Evolutionary conservation across 176 grass and related monocot genomes (phyloP).

Genomic region (Bolboschoenus planiculmis): DNA sequence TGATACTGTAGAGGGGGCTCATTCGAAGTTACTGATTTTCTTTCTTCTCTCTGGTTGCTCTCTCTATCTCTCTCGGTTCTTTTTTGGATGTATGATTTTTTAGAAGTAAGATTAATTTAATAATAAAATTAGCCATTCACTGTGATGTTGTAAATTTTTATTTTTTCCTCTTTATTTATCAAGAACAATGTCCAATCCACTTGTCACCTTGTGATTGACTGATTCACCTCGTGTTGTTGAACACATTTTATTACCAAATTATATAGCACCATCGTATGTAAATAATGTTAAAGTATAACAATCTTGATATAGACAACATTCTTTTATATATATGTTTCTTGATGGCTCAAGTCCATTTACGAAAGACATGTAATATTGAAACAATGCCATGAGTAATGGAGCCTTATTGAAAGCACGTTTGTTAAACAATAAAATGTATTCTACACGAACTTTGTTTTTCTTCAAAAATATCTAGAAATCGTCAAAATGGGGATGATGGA

Average conservation of each 20-base stretch:
- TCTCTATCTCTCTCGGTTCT: neutral
- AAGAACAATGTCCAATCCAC: neutral
- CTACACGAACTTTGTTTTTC: neutral
- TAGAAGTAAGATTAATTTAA: constrained; percentile 3
- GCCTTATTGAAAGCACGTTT: neutral
- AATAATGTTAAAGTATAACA: neutral
- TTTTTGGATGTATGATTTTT: constrained; percentile 25
- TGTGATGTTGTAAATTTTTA: neutral
- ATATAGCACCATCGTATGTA: neutral
- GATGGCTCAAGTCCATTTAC: neutral
- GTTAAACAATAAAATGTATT: neutral
- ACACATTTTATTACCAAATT: neutral
- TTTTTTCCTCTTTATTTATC: neutral
- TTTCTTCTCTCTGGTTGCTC: neutral
- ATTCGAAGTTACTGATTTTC: neutral
- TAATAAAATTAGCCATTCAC: neutral
- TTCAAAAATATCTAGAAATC: neutral
- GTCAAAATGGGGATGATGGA: constrained; percentile 20
- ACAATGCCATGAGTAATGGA: neutral
- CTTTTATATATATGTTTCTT: neutral
- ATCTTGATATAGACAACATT: neutral
- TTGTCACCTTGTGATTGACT: neutral
- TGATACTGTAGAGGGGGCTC: neutral
- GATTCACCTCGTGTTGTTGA: neutral
- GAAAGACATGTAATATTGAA: neutral